Percentiles rank a stretch among this genome's conserved stretches.
These are phyloP conservation scores for Fusarium neocosmosporiellum DNA, from an alignment of 2,329 filamentous ascomycete genomes.

Conservation along the genomic window DNA sequence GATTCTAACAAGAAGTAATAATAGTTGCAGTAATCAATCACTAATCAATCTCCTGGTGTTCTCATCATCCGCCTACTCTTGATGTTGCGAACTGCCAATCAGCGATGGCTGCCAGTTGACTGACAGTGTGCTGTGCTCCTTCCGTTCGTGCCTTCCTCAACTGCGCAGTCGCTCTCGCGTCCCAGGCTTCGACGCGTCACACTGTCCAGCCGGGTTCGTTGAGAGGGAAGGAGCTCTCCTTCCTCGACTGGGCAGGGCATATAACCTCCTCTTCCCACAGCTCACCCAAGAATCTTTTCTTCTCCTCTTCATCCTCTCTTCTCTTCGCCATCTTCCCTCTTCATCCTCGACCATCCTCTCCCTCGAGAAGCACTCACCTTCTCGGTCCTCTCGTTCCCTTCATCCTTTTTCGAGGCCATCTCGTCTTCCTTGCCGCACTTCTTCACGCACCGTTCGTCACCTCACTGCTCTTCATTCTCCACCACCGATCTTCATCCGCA, in stretches of 20 bases:
- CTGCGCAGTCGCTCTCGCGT: background rate
- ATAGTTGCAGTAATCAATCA: background rate
- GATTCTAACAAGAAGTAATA: background rate
- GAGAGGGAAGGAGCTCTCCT: slow-evolving; percentile 35
- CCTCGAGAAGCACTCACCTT: slow-evolving; percentile 23
- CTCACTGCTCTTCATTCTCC: background rate
- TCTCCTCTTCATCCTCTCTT: slow-evolving; percentile 18
- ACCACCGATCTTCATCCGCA: background rate
- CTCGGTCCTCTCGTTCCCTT: slow-evolving; percentile 27
- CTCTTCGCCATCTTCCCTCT: slow-evolving; percentile 17
- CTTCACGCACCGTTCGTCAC: slow-evolving; percentile 11
- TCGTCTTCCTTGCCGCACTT: slow-evolving; percentile 13
- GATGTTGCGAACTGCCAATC: background rate
- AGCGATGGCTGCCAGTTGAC: background rate
- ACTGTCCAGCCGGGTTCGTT: slow-evolving; percentile 26
- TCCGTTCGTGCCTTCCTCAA: slow-evolving; percentile 27
- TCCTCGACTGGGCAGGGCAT: slow-evolving; percentile 11
- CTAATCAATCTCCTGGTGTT: background rate
- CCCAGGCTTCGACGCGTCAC: slow-evolving; percentile 21
- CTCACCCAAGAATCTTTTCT: slow-evolving; percentile 14
- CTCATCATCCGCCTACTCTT: background rate
- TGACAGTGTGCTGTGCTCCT: slow-evolving; percentile 11
- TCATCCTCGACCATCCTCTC: slow-evolving; percentile 29
- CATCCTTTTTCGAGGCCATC: slow-evolving; percentile 25
- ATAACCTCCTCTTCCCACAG: slow-evolving; percentile 12